Evolutionary conservation across 139 green algal species (phyloP).

Genomic region (Nannochloris sp.): DNA sequence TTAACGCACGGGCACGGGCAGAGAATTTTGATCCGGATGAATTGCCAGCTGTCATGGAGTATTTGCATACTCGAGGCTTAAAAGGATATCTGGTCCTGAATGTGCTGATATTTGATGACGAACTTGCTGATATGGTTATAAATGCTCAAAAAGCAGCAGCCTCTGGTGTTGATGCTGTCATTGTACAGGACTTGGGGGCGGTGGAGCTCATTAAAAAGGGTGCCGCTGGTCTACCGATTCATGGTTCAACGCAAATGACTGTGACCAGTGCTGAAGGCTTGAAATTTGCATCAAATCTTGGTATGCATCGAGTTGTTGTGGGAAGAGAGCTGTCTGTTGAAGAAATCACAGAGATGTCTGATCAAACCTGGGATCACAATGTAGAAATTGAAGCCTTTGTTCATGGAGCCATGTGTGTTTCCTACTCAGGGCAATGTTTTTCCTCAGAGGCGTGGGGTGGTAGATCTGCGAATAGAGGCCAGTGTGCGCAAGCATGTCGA

Average conservation of each 20-base stretch:
- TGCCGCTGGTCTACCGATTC: conserved; percentile 55
- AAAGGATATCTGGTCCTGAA: conserved; percentile 71
- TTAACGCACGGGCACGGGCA: conserved; percentile 52
- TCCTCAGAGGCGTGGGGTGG: conserved; percentile 71
- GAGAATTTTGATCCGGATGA: conserved; percentile 65
- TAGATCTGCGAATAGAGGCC: conserved; percentile 70
- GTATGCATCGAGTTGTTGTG: conserved; percentile 65
- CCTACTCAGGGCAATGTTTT: conserved; percentile 68
- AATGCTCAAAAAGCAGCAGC: conserved; percentile 33
- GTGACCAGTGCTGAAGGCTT: conserved; percentile 55
- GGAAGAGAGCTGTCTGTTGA: conserved; percentile 64
- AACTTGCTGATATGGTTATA: conserved; percentile 37
- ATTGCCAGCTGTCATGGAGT: conserved; percentile 61
- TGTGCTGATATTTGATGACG: conserved; percentile 70
- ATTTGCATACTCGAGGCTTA: conserved; percentile 51
- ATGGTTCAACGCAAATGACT: conserved; percentile 66
- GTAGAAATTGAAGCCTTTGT: conserved; percentile 77
- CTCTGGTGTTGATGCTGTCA: conserved; percentile 71
- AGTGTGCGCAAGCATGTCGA: conserved; percentile 73
- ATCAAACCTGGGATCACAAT: background rate
- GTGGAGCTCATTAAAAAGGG: conserved; percentile 48
- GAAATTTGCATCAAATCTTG: conserved; percentile 39
- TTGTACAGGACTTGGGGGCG: conserved; percentile 73
- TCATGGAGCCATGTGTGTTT: conserved; percentile 79
- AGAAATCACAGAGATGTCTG: conserved; percentile 42